Evolutionary conservation across 805 yeast genomes (phyloP).

Genomic region (Lachancea sp.): DNA sequence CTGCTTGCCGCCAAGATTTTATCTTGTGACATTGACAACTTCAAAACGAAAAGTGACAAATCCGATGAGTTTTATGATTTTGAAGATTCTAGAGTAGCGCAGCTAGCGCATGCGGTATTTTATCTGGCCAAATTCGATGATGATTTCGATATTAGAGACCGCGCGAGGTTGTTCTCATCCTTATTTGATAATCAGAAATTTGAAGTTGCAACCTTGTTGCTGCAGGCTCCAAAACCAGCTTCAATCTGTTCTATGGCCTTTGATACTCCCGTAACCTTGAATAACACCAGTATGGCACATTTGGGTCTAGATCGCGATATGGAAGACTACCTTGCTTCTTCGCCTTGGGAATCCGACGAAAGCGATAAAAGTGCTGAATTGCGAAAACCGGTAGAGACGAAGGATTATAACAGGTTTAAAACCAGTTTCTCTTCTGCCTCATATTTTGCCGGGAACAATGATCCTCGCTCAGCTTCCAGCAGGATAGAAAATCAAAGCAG

Average conservation of each 20-base stretch:
- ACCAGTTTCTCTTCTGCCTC: slow-evolving; percentile 31
- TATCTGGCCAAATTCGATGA: slow-evolving; percentile 68
- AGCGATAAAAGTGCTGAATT: slow-evolving; percentile 28
- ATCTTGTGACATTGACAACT: slow-evolving; percentile 46
- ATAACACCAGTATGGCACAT: slow-evolving; percentile 15
- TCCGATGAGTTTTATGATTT: slow-evolving; percentile 30
- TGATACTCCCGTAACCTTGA: background rate
- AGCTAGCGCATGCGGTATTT: slow-evolving; percentile 56
- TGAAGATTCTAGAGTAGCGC: slow-evolving; percentile 33
- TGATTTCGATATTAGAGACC: slow-evolving; percentile 72
- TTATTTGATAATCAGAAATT: slow-evolving; percentile 47
- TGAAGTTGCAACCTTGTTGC: slow-evolving; percentile 59
- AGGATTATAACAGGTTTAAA: slow-evolving; percentile 36
- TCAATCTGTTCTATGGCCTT: slow-evolving; percentile 32
- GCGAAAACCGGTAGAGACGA: slow-evolving; percentile 36
- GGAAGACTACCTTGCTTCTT: slow-evolving; percentile 27
- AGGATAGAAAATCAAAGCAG: slow-evolving; percentile 14
- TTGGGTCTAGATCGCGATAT: slow-evolving; percentile 23
- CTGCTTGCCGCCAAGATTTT: slow-evolving; percentile 67
- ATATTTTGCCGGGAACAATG: slow-evolving; percentile 9
- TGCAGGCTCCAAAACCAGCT: slow-evolving; percentile 72
- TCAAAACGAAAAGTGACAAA: slow-evolving; percentile 18
- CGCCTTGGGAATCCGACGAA: slow-evolving; percentile 37
- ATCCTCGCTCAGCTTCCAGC: slow-evolving; percentile 3
- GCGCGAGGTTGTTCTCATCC: slow-evolving; percentile 67